phyloP scores from a whole-genome alignment of 2,329 filamentous ascomycete species.

The Lachnellula subtilissima region DNA sequence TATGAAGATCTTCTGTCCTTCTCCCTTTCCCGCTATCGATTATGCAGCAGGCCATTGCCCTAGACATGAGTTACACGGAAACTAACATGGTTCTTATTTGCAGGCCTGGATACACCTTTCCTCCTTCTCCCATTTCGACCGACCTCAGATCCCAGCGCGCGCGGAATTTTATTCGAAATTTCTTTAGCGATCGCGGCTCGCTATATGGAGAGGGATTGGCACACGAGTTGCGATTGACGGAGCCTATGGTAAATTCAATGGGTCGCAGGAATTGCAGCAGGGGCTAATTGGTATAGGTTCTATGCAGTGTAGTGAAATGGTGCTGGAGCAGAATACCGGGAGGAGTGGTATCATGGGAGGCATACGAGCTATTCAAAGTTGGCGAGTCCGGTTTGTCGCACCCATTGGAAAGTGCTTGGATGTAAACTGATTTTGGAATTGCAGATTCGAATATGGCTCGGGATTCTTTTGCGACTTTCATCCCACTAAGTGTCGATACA shows the following conservation, averaged over 20 bases:
- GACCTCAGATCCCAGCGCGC: slow-evolving; percentile 85
- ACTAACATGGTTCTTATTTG: slow-evolving; percentile 22
- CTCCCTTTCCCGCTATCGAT: slow-evolving; percentile 24
- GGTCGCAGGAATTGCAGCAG: slow-evolving; percentile 3
- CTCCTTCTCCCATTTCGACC: slow-evolving; percentile 91
- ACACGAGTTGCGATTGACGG: slow-evolving; percentile 86
- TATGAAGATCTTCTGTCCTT: slow-evolving; percentile 41
- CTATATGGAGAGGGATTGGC: slow-evolving; percentile 65
- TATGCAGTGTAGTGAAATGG: slow-evolving; percentile 95
- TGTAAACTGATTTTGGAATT: slow-evolving; percentile 13
- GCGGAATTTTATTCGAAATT: slow-evolving; percentile 87
- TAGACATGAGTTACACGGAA: neutral
- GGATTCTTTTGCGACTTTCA: slow-evolving; percentile 94
- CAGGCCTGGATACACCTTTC: slow-evolving; percentile 87
- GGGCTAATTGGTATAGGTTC: slow-evolving; percentile 54
- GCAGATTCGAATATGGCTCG: slow-evolving; percentile 85
- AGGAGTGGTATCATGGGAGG: slow-evolving; percentile 93
- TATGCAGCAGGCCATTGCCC: slow-evolving; percentile 19
- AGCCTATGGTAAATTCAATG: slow-evolving; percentile 71
- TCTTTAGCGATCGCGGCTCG: slow-evolving; percentile 68
- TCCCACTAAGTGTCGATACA: slow-evolving; percentile 88
- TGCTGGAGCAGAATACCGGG: slow-evolving; percentile 92
- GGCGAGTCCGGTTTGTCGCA: slow-evolving; percentile 73
- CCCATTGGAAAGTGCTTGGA: slow-evolving; percentile 8
- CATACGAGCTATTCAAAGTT: slow-evolving; percentile 91